A percentile compares a stretch with the other conserved stretches of the same genome.
Conservation (phyloP, 768 basidiomycete genomes). For the Pluteus cervinus region DNA sequence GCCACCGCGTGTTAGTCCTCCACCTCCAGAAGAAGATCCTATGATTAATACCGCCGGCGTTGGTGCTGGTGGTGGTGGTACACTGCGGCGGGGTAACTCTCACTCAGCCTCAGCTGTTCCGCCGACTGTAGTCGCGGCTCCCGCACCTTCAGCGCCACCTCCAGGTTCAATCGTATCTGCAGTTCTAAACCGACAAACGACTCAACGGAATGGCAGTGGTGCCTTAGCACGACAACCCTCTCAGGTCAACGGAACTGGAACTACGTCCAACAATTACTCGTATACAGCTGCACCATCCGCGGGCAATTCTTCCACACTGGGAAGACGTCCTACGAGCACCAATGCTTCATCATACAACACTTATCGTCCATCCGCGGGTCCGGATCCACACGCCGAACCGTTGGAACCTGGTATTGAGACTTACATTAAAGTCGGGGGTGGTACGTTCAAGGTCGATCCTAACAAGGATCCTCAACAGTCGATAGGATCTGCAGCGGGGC, state of each 20-base stretch:
- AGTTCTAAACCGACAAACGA: constrained; percentile 25
- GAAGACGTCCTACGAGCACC: too few species aligned
- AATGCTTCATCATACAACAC: too few species aligned
- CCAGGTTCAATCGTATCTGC: constrained; percentile 19
- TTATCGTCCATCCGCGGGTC: too few species aligned
- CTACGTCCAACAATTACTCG: too few species aligned
- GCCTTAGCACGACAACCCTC: constrained; percentile 15
- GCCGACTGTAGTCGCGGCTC: too few species aligned
- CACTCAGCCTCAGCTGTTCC: constrained; percentile 2
- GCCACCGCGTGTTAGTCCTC: constrained; percentile 18
- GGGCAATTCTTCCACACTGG: too few species aligned
- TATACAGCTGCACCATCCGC: too few species aligned
- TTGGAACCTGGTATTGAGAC: constrained; percentile 61
- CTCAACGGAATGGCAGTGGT: constrained; percentile 17
- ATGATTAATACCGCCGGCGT: constrained; percentile 60
- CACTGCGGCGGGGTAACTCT: constrained; percentile 28
- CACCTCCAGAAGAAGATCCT: constrained; percentile 35
- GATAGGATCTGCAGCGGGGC: constrained; percentile 20
- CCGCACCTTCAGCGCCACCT: too few species aligned
- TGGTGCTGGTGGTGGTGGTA: constrained; percentile 54
- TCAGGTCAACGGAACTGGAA: constrained; percentile 24
- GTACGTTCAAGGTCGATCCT: constrained; percentile 63
- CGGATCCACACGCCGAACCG: constrained; percentile 50
- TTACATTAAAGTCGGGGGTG: constrained; percentile 65
- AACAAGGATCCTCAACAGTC: constrained; percentile 57